These are phyloP conservation scores for Neoboletus subvelutipes DNA, from an alignment of 768 basidiomycete species.

Conservation along the genomic window DNA sequence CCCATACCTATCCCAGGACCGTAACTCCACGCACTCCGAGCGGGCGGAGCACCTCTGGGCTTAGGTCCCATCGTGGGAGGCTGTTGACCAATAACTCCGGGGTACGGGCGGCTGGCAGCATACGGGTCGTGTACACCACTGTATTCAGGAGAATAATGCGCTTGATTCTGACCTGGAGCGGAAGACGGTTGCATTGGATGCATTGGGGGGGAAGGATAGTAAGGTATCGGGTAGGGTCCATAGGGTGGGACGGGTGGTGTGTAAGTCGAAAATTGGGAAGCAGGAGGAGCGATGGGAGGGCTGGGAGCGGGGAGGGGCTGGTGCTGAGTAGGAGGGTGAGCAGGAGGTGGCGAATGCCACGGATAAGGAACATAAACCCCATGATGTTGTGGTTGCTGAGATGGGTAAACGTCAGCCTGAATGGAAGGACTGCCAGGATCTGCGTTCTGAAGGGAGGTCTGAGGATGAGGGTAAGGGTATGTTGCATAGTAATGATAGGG, in stretches of 20 bases:
- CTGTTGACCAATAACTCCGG: slow-evolving; percentile 34
- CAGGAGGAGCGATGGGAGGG: slow-evolving; percentile 30
- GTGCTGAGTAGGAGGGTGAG: slow-evolving; percentile 43
- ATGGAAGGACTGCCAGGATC: slow-evolving; percentile 31
- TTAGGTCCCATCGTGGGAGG: slow-evolving; percentile 27
- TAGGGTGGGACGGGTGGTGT: slow-evolving; percentile 34
- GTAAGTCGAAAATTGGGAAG: slow-evolving; percentile 33
- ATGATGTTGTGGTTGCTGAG: slow-evolving; percentile 33
- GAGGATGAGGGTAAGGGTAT: slow-evolving; percentile 54
- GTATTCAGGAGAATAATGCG: slow-evolving; percentile 30
- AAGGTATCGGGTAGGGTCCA: slow-evolving; percentile 36
- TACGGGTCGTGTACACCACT: slow-evolving; percentile 29
- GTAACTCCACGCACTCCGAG: slow-evolving; percentile 65
- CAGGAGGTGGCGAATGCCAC: slow-evolving; percentile 37
- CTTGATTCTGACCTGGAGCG: slow-evolving; percentile 27
- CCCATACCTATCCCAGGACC: slow-evolving; percentile 60
- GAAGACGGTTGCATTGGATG: slow-evolving; percentile 27
- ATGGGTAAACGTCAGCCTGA: slow-evolving; percentile 33
- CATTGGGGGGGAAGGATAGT: slow-evolving; percentile 32
- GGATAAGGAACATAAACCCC: slow-evolving; percentile 31
- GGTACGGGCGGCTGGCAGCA: slow-evolving; percentile 21
- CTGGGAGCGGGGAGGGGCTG: slow-evolving; percentile 34
- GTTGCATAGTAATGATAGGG: slow-evolving; percentile 44
- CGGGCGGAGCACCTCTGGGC: slow-evolving; percentile 38
- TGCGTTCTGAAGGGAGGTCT: slow-evolving; percentile 39